Percentiles rank a stretch among this genome's conserved stretches.
Conservation (phyloP, 1,284 basidiomycete species). For the Ceratorhiza oryzae-sativae region DNA sequence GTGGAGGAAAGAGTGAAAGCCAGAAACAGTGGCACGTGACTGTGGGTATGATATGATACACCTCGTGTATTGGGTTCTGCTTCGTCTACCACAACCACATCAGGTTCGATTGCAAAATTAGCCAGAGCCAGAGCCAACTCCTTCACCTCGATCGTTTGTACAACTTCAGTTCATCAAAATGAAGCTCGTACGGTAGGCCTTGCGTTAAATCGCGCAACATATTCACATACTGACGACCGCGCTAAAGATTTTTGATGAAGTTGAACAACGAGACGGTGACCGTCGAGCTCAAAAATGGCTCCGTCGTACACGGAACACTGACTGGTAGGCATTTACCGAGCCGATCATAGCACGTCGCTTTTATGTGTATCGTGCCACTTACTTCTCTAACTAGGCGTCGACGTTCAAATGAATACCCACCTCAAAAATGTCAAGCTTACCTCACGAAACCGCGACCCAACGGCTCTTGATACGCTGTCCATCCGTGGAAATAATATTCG, state of each 20-base stretch:
- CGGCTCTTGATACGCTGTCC: slow-evolving; percentile 83
- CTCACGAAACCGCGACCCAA: slow-evolving; percentile 82
- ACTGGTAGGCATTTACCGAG: slow-evolving; percentile 77
- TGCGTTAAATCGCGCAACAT: slow-evolving; percentile 22
- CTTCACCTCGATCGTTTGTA: slow-evolving; percentile 37
- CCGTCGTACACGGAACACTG: slow-evolving; percentile 94
- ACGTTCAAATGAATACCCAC: slow-evolving; percentile 98
- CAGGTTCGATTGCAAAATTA: not conserved
- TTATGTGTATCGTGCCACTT: slow-evolving; percentile 6
- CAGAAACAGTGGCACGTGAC: not conserved
- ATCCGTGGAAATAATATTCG: slow-evolving; percentile 94
- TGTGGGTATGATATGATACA: slow-evolving; percentile 3
- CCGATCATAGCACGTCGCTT: too few species aligned
- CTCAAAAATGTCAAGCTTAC: slow-evolving; percentile 98
- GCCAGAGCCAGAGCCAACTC: slow-evolving; percentile 34
- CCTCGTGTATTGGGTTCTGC: not conserved
- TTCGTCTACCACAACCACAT: slow-evolving; percentile 4
- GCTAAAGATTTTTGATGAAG: slow-evolving; percentile 94
- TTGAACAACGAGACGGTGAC: slow-evolving; percentile 99
- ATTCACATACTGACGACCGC: not conserved
- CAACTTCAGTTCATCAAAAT: slow-evolving; percentile 47
- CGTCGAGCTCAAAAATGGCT: slow-evolving; percentile 98
- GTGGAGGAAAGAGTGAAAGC: not conserved
- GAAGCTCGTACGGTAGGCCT: slow-evolving; percentile 62
- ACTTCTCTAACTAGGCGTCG: slow-evolving; percentile 68